A percentile compares a stretch with the other conserved stretches of the same genome.
Conservation (phyloP, 805 yeast genomes). For the Barnettozyma californica region DNA sequence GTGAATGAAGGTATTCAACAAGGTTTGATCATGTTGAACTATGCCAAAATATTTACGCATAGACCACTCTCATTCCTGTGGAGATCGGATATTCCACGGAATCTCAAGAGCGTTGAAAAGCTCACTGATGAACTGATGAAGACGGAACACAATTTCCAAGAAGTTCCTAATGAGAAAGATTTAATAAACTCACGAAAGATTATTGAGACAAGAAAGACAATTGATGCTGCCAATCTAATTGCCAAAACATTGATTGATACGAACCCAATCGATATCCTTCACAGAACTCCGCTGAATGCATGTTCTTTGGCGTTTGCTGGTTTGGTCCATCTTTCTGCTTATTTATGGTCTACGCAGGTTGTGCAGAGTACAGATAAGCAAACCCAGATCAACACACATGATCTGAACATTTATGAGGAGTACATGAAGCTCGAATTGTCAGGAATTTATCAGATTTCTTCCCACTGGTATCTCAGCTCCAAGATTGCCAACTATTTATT, state of each 20-base stretch:
- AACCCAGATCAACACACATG: slow-evolving; percentile 24
- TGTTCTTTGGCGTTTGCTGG: slow-evolving; percentile 50
- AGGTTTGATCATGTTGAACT: slow-evolving; percentile 40
- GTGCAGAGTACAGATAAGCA: slow-evolving; percentile 15
- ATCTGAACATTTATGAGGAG: slow-evolving; percentile 40
- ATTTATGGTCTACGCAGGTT: slow-evolving; percentile 45
- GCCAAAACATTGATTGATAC: slow-evolving; percentile 43
- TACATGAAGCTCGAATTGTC: slow-evolving; percentile 45
- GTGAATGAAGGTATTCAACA: slow-evolving; percentile 54
- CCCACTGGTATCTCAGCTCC: slow-evolving; percentile 47
- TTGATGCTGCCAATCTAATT: slow-evolving; percentile 48
- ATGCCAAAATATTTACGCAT: slow-evolving; percentile 51
- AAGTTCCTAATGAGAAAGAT: slow-evolving; percentile 26
- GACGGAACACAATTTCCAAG: slow-evolving; percentile 27
- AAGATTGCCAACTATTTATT: slow-evolving; percentile 42
- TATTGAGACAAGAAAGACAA: slow-evolving; percentile 48
- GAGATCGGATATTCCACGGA: slow-evolving; percentile 42
- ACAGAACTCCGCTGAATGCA: slow-evolving; percentile 47
- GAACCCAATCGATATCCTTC: slow-evolving; percentile 36
- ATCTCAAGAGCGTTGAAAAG: slow-evolving; percentile 31
- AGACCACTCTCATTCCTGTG: slow-evolving; percentile 49
- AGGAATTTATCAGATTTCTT: slow-evolving; percentile 43
- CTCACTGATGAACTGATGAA: slow-evolving; percentile 24
- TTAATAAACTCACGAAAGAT: slow-evolving; percentile 39
- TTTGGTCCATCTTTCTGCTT: slow-evolving; percentile 47